Base-by-base conservation (phyloP, 495 filamentous ascomycete genomes). In the Pyronema omphalodes region DNA sequence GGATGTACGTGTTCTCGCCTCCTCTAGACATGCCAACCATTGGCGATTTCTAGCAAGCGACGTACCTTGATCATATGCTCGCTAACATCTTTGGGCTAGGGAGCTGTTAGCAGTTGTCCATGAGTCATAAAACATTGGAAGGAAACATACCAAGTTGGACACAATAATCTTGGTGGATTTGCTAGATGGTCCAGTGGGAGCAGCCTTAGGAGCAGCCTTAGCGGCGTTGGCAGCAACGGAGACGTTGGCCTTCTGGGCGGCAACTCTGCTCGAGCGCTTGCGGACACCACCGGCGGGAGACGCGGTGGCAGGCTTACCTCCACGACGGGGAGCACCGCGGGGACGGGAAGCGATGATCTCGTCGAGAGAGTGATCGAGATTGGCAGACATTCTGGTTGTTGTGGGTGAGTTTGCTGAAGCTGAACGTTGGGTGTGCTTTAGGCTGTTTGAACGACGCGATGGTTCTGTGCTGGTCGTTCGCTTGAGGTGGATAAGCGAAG, bases 51-150 rank as follows among this genome's bases (percentile, higher is more conserved):
- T 56, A 65, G 58, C 62, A 65, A 64, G 83, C 79, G 86, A 96
- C 91, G 88, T 98, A 98, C 91, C 93, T 96, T 95, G 74, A 98
- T 88, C 79, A 86, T 84, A 69, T 66, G 71, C 74, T 95, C 91
- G 72, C 77, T 83, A 69, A 98, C 86, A 82, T 98, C 91, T 71
- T 77, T 75, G 66, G 91, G 91, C 87, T 96, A 58, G 12, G 48
- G 37, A 12, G 14, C 52, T 52, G 68, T 86, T 76, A 88, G 80
- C 54, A 19, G 36, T 17, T 49, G 33, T 50, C 44, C 35, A 19
- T 39, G 55, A 36, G 23, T 33, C 33, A 44, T 15, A 15, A 7
- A 41, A 37, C 15, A 52, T 37, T 3, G 33, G 15, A 14, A 19
- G 55, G 34, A 15, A 56, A 57, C 88, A 73, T 81, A 94, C 89